Conservation (phyloP, 1,284 basidiomycete species). For the Ceratobasidium sp. region DNA sequence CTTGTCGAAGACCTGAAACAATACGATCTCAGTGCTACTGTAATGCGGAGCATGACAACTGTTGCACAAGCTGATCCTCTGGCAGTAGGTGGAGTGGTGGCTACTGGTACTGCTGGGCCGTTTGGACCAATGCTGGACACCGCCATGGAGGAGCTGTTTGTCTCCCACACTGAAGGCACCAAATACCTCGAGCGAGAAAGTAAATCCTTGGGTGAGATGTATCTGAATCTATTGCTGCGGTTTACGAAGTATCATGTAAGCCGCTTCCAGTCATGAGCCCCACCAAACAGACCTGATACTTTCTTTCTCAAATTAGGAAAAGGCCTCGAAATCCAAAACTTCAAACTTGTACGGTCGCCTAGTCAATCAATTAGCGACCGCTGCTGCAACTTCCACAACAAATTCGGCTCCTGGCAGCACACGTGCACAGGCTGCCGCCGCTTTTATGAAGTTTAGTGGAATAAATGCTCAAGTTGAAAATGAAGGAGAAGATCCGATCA, state of each 20-base stretch:
- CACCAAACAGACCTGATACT: too few species aligned
- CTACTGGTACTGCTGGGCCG: conserved; percentile 45
- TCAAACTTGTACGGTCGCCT: conserved; percentile 89
- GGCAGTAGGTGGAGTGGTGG: conserved; percentile 3
- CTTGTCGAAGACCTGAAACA: conserved; percentile 93
- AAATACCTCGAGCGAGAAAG: conserved; percentile 94
- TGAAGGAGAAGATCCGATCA: conserved; percentile 66
- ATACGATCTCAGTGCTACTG: conserved; percentile 80
- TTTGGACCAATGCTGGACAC: conserved; percentile 89
- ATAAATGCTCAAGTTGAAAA: conserved; percentile 53
- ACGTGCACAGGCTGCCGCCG: conserved; percentile 73
- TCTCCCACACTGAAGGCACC: conserved; percentile 90
- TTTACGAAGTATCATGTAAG: conserved; percentile 92
- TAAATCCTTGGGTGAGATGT: conserved; percentile 85
- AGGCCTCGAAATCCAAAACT: conserved; percentile 79
- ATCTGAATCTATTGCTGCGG: conserved; percentile 72
- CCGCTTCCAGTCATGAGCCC: conserved; percentile 39
- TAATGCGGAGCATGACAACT: conserved; percentile 60
- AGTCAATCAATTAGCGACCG: conserved; percentile 85
- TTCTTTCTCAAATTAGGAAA: conserved; percentile 60
- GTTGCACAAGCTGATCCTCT: conserved; percentile 14
- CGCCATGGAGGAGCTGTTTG: conserved; percentile 95
- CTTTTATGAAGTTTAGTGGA: conserved; percentile 82
- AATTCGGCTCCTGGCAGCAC: conserved; percentile 40
- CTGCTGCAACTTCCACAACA: conserved; percentile 65